phyloP scores from a whole-genome alignment of 495 filamentous ascomycete species.

The Hypoxylon trugodes region DNA sequence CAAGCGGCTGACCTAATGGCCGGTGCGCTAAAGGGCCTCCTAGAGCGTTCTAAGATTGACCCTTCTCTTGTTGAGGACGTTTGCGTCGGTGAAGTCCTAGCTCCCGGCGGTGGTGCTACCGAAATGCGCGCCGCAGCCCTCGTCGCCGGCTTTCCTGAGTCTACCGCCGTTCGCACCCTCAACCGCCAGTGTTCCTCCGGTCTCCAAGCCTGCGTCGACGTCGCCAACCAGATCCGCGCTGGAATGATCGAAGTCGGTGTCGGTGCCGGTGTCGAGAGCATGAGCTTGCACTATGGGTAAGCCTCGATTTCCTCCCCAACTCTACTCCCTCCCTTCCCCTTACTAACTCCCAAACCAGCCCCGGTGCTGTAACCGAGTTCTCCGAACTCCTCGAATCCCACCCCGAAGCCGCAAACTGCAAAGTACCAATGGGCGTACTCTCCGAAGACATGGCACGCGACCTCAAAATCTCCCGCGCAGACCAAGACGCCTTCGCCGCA shows the following conservation, averaged over 20 bases:
- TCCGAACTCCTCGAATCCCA: slow-evolving; percentile 87
- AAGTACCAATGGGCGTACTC: slow-evolving; percentile 95
- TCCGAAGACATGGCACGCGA: slow-evolving; percentile 96
- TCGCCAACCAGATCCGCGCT: slow-evolving; percentile 85
- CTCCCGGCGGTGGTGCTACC: slow-evolving; percentile 93
- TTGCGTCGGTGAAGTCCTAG: slow-evolving; percentile 87
- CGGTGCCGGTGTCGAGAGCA: slow-evolving; percentile 97
- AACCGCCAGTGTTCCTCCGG: slow-evolving; percentile 94
- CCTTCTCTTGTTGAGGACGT: slow-evolving; percentile 88
- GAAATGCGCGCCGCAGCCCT: slow-evolving; percentile 94
- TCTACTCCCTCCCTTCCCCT: neutral
- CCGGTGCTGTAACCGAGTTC: slow-evolving; percentile 91
- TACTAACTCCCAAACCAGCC: slow-evolving; percentile 53
- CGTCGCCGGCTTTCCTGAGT: slow-evolving; percentile 89
- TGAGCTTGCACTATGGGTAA: slow-evolving; percentile 90
- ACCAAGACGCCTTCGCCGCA: slow-evolving; percentile 91
- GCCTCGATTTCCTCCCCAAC: slow-evolving; percentile 29
- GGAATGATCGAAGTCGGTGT: slow-evolving; percentile 97
- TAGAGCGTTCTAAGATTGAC: slow-evolving; percentile 86
- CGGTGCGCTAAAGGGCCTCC: slow-evolving; percentile 80
- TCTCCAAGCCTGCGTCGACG: slow-evolving; percentile 88
- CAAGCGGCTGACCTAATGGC: slow-evolving; percentile 84
- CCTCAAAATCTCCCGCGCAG: slow-evolving; percentile 70
- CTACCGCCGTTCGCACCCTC: slow-evolving; percentile 79
- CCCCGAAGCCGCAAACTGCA: slow-evolving; percentile 90